Evolutionary conservation across 2,329 filamentous ascomycete genomes (phyloP), one percentile per base, ranked within the genome.

Genomic region (Fusarium sp.): DNA sequence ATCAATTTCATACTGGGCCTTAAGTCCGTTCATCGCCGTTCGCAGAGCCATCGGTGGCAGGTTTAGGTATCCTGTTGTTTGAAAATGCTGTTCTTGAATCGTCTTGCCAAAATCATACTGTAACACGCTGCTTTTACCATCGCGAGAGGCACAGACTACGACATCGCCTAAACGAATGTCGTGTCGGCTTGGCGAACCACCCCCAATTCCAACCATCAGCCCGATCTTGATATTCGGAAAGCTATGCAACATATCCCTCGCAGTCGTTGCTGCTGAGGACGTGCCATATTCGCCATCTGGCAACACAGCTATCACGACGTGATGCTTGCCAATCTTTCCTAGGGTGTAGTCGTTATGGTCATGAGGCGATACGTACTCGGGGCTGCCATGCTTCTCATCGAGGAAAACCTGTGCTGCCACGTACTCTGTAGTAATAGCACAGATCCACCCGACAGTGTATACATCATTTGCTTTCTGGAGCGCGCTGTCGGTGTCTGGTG

Each of bases 361-460:
- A 3, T 62, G 30, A 4, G 4, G 27, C 1, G 60, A 15, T 12
- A 76, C 72, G 36, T 82, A 78, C 40, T 74, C 61, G 60, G 31
- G 60, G 1, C 13, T 1, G 3, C 27, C 39, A 2, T 62, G 46
- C 11, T 27, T 11, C 44, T 83, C 78, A 44, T 85, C 82, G 3
- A 85, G 79, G 30, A 83, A 78, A 0, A 47, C 68, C 30, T 67
- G 66, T 3, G 82, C 82, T 6, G 82, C 82, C 41, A 79, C 74
- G 40, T 71, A 75, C 55, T 85, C 83, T 0, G 68, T 75, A 0
- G 6, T n/a, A 2, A 84, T 61, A 10, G 82, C 82, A 53, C 80
- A 84, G 7, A 86, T 82, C 82, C 82, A 84, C 12, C 81, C 83
- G 9, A 85, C 77, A 1, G 75, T 82, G 53, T 84, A 85, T 23